Conservation (phyloP, 805 yeast genomes). For the Starmerella davenportii region DNA sequence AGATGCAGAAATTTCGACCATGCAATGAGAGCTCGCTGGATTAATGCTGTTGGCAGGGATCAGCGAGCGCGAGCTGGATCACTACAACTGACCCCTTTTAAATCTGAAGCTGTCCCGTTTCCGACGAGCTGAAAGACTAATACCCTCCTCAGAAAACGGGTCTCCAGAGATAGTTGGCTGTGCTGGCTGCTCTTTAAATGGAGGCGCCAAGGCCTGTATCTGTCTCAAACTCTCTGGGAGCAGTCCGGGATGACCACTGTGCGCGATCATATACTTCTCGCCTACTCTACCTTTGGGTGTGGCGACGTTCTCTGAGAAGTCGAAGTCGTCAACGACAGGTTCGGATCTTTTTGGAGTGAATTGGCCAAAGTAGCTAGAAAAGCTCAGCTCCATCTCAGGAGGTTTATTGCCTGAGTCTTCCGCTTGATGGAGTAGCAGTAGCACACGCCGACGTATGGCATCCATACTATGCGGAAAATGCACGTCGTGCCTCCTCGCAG, state of each 20-base stretch:
- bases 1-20: no score
- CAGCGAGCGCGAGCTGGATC: no score
- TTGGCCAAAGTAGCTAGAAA: conserved; percentile 1
- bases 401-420: neutral
- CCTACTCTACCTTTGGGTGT: neutral
- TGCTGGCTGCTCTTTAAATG: conserved; percentile 18
- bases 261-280: neutral
- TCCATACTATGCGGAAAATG: conserved; percentile 21
- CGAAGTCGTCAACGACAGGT: conserved; percentile 6
- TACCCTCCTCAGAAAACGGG: neutral
- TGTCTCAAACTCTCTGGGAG: neutral
- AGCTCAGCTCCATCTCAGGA: neutral
- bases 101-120: conserved; percentile 31
- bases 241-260: neutral
- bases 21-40: no score
- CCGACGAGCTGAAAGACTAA: conserved; percentile 14
- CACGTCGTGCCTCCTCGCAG: conserved; percentile 17
- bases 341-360: neutral
- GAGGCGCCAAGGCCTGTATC: conserved; percentile 17
- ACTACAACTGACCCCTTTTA: neutral
- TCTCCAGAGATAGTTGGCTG: neutral
- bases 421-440: conserved; percentile 13
- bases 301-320: conserved; percentile 1
- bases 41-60: no score
- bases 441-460: conserved; percentile 21